Evolutionary conservation across 1,284 basidiomycete species (phyloP).

Genomic region (Lignosus rhinocerotis): DNA sequence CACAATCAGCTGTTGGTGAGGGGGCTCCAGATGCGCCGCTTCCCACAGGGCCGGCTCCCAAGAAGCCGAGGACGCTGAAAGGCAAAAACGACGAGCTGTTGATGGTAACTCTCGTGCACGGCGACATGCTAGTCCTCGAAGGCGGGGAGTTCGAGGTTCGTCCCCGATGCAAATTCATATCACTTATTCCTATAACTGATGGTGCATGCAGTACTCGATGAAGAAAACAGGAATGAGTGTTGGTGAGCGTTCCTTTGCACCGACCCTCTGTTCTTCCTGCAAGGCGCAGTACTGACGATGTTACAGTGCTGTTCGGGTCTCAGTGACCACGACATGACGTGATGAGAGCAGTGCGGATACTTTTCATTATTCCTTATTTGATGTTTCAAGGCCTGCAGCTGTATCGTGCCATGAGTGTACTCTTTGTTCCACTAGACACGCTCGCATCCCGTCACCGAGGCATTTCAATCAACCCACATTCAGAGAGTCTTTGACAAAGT

Average conservation of each 20-base stretch:
- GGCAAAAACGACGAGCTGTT: constrained; percentile 27
- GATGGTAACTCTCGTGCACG: constrained; percentile 54
- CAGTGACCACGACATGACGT: background rate
- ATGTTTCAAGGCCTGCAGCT: too few relatives aligned
- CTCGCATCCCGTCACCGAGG: too few relatives aligned
- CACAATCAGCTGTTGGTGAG: background rate
- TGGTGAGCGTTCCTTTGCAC: background rate
- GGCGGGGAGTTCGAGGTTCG: constrained; percentile 3
- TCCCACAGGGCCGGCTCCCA: background rate
- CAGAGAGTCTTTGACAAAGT: too few relatives aligned
- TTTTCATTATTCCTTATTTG: too few relatives aligned
- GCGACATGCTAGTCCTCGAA: constrained; percentile 45
- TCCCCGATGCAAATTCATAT: background rate
- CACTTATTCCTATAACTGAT: background rate
- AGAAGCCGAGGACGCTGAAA: constrained; percentile 2
- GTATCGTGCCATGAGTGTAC: too few relatives aligned
- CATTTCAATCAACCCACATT: too few relatives aligned
- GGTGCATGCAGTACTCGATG: constrained; percentile 3
- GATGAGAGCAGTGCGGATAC: background rate
- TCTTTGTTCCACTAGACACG: too few relatives aligned
- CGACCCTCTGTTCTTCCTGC: background rate
- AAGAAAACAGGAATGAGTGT: constrained; percentile 8
- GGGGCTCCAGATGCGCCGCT: background rate
- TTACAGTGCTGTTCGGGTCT: background rate
- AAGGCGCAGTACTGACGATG: background rate